A percentile compares a stretch with the other conserved stretches of the same genome.
Evolutionary conservation across 768 basidiomycete genomes (phyloP).

Genomic region (Naganishia vaughanmartiniae): DNA sequence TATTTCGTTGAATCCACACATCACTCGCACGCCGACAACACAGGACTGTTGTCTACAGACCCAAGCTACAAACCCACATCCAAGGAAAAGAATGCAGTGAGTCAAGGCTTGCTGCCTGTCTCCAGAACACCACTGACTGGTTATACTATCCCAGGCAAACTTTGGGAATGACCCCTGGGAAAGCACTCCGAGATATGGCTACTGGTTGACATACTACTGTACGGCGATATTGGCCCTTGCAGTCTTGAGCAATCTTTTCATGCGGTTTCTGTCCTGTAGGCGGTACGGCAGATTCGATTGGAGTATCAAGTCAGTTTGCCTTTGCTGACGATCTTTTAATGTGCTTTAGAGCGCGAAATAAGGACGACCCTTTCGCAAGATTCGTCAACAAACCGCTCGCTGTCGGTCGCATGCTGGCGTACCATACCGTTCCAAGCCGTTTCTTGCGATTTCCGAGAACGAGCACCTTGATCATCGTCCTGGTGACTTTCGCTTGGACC

Average conservation of each 20-base stretch:
- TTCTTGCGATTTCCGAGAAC: slow-evolving; percentile 20
- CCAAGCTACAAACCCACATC: slow-evolving; percentile 18
- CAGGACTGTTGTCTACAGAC: slow-evolving; percentile 1
- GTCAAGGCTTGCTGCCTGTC: neutral
- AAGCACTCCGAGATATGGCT: slow-evolving; percentile 8
- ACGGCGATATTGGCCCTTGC: slow-evolving; percentile 1
- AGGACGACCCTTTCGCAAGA: slow-evolving; percentile 9
- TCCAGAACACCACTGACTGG: neutral
- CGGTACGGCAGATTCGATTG: neutral
- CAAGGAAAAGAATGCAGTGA: slow-evolving; percentile 17
- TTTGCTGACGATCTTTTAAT: neutral
- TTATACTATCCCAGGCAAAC: neutral
- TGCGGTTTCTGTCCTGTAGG: slow-evolving; percentile 10
- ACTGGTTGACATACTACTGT: slow-evolving; percentile 17
- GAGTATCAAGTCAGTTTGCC: neutral
- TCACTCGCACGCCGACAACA: slow-evolving; percentile 33
- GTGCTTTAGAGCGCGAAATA: neutral
- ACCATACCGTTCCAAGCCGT: slow-evolving; percentile 15
- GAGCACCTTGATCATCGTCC: neutral
- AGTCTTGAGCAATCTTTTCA: neutral
- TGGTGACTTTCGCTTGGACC: neutral
- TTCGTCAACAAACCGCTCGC: slow-evolving; percentile 19
- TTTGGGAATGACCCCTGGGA: slow-evolving; percentile 24
- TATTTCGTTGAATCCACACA: neutral
- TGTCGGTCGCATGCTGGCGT: slow-evolving; percentile 10